A percentile compares a stretch with the other conserved stretches of the same genome.
Evolutionary conservation across 352 stramenopile genomes (phyloP).

Genomic region (Pythium apleroticum): DNA sequence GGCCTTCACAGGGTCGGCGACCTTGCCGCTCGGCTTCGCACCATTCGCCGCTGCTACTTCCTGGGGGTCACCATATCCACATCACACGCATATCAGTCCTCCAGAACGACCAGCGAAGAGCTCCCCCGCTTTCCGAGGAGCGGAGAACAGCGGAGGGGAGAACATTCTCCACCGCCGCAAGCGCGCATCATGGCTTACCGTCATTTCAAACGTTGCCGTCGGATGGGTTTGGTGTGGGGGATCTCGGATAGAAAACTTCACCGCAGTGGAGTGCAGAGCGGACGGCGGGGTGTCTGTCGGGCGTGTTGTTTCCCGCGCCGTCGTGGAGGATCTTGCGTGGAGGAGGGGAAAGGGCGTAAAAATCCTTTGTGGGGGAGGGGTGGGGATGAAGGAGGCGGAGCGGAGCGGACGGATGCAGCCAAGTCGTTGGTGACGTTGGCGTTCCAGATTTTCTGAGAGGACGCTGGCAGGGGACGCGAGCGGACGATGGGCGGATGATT

Average conservation of each 20-base stretch:
- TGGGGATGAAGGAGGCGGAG: constrained; percentile 9
- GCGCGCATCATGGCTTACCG: neutral
- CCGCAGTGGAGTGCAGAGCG: neutral
- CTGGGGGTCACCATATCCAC: constrained; percentile 6
- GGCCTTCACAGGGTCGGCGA: constrained; percentile 24
- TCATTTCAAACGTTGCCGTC: neutral
- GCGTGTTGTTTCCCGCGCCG: constrained; percentile 14
- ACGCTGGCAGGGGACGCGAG: constrained; percentile 10
- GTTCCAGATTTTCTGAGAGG: constrained; percentile 5
- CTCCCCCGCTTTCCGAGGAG: neutral
- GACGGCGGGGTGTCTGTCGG: constrained; percentile 1
- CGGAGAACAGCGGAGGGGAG: neutral
- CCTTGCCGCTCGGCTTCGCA: constrained; percentile 16
- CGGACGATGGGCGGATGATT: constrained; percentile 10
- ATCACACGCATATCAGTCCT: constrained; percentile 2
- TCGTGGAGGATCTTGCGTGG: constrained; percentile 13
- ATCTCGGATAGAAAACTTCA: neutral
- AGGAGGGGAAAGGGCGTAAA: constrained; percentile 23
- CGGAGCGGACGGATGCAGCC: constrained; percentile 4
- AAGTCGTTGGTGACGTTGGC: neutral
- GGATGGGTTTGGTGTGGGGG: neutral
- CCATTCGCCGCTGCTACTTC: constrained; percentile 15
- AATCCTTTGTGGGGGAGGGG: neutral
- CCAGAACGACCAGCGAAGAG: neutral
- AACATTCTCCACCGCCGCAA: neutral